phyloP scores from a whole-genome alignment of 345 rosid species.

The Theobroma cacao region DNA sequence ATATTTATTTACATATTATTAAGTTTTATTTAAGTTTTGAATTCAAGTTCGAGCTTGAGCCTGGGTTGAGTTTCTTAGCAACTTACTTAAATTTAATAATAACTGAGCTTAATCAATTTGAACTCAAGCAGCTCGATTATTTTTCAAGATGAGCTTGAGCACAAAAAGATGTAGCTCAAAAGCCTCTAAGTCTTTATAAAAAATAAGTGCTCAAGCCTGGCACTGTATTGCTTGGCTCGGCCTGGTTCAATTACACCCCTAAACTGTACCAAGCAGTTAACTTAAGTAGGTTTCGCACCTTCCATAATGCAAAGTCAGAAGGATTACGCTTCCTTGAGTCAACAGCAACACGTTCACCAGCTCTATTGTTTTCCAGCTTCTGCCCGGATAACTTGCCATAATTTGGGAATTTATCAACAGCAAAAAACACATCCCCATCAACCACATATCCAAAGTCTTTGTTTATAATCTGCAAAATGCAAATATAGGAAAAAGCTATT shows the following conservation, averaged over 20 bases:
- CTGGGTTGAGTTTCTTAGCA: too few relatives aligned
- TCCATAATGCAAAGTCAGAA: conserved; percentile 92
- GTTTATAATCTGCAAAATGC: conserved; percentile 62
- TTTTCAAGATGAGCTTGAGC: background rate
- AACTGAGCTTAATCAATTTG: background rate
- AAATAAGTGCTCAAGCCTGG: background rate
- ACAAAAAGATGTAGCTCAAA: background rate
- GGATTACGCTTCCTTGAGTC: conserved; percentile 84
- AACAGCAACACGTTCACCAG: conserved; percentile 84
- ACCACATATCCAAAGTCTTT: conserved; percentile 69
- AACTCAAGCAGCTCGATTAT: background rate
- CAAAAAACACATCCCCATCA: conserved; percentile 79
- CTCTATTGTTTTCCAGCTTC: conserved; percentile 64
- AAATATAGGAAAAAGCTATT: background rate
- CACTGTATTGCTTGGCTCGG: background rate
- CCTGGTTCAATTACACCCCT: background rate
- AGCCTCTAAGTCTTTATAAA: background rate
- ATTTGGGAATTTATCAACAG: conserved; percentile 68
- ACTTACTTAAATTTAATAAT: background rate
- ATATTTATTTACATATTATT: too few relatives aligned
- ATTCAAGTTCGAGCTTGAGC: too few relatives aligned
- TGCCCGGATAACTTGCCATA: conserved; percentile 81
- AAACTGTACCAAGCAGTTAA: background rate
- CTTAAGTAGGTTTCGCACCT: conserved; percentile 39
- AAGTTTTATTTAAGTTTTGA: too few relatives aligned